These are phyloP conservation scores for Alternaria gansuensis DNA, from an alignment of 2,329 filamentous ascomycete species.

Conservation along the genomic window DNA sequence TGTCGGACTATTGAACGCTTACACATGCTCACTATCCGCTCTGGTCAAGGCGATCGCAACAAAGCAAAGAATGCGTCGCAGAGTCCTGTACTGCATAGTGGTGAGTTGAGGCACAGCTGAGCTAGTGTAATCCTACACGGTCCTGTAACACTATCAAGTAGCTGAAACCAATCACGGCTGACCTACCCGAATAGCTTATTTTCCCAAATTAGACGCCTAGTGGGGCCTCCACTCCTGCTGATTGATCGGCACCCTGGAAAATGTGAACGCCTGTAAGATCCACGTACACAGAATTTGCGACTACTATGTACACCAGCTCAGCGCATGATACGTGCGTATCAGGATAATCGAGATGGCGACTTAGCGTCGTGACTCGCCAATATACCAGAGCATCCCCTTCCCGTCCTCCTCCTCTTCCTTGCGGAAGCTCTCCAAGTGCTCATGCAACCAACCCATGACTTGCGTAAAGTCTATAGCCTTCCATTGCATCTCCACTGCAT, in stretches of 20 bases:
- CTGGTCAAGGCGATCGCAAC: conserved; percentile 10
- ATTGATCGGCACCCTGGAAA: conserved; percentile 17
- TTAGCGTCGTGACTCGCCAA: conserved; percentile 27
- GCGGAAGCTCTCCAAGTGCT: conserved; percentile 40
- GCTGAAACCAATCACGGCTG: conserved; percentile 28
- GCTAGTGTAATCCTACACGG: conserved; percentile 29
- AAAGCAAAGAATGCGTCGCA: conserved; percentile 6
- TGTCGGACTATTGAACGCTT: conserved; percentile 20
- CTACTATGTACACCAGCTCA: conserved; percentile 3
- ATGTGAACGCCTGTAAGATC: conserved; percentile 21
- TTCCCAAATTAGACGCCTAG: conserved; percentile 17
- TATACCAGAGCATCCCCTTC: conserved; percentile 40
- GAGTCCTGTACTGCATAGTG: conserved; percentile 1
- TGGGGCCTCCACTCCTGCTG: conserved; percentile 13
- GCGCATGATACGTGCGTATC: conserved; percentile 10
- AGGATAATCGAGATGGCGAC: not conserved
- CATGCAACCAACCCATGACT: conserved; percentile 42
- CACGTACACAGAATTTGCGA: conserved; percentile 20
- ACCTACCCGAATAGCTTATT: conserved; percentile 24
- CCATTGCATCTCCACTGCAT: conserved; percentile 47
- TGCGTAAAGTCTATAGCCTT: conserved; percentile 43
- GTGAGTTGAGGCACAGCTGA: conserved; percentile 12
- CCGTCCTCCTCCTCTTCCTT: conserved; percentile 43
- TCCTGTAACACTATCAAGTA: conserved; percentile 28
- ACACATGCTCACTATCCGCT: conserved; percentile 10